phyloP scores from a whole-genome alignment of 352 stramenopile species.

The Phytophthora vignae region DNA sequence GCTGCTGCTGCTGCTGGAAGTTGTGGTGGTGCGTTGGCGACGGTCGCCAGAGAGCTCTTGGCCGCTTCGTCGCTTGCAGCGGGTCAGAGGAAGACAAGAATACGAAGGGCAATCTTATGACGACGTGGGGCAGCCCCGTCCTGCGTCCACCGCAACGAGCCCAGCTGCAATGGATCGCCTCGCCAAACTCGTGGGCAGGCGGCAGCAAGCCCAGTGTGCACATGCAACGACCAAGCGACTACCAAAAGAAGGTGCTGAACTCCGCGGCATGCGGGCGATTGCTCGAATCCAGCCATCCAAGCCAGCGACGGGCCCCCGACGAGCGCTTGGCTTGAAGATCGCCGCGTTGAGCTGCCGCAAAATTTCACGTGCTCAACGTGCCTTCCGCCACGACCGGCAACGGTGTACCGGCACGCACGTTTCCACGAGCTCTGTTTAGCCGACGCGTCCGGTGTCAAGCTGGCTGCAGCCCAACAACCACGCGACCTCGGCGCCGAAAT shows the following conservation, averaged over 20 bases:
- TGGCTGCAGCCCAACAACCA: slow-evolving; percentile 12
- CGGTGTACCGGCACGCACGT: background rate
- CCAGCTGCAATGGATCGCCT: slow-evolving; percentile 20
- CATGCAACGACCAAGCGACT: slow-evolving; percentile 38
- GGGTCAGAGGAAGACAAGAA: background rate
- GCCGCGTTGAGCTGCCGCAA: slow-evolving; percentile 20
- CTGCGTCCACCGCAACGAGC: slow-evolving; percentile 14
- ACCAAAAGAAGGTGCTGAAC: slow-evolving; percentile 32
- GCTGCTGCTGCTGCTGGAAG: too few relatives aligned
- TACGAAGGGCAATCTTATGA: slow-evolving; percentile 23
- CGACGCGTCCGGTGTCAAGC: background rate
- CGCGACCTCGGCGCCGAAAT: slow-evolving; percentile 17
- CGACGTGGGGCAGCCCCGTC: background rate
- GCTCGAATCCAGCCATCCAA: slow-evolving; percentile 30
- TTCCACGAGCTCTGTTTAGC: slow-evolving; percentile 8
- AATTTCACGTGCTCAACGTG: slow-evolving; percentile 25
- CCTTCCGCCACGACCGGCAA: background rate
- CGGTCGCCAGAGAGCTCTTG: background rate
- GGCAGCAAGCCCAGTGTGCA: slow-evolving; percentile 14
- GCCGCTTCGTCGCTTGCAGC: slow-evolving; percentile 16
- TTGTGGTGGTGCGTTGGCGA: background rate
- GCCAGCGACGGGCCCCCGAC: slow-evolving; percentile 16
- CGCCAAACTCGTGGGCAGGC: slow-evolving; percentile 26
- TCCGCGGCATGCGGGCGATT: slow-evolving; percentile 20
- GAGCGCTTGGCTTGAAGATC: slow-evolving; percentile 11